These are phyloP conservation scores for Trypethelium eluteriae DNA, from an alignment of 495 filamentous ascomycete genomes.

Conservation along the genomic window DNA sequence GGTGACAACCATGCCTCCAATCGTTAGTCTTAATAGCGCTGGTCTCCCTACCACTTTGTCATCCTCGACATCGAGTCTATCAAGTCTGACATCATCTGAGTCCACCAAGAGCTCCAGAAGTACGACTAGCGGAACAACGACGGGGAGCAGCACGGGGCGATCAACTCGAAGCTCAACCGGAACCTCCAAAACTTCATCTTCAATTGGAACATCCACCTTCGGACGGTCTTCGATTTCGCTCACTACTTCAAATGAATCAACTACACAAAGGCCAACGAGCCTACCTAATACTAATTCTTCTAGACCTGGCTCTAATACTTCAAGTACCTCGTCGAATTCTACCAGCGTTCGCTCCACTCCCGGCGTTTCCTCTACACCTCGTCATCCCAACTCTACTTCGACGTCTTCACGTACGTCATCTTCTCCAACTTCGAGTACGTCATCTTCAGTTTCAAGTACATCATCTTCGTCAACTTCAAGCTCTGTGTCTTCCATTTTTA, in stretches of 20 bases:
- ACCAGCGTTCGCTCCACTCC: background rate
- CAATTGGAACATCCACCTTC: background rate
- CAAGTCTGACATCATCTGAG: background rate
- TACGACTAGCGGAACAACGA: background rate
- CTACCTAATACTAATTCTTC: slow-evolving; percentile 3
- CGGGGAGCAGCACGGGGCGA: background rate
- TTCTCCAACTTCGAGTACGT: background rate
- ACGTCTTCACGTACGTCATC: background rate
- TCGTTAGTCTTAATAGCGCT: slow-evolving; percentile 2
- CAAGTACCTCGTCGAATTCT: background rate
- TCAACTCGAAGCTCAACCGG: background rate
- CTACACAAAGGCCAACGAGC: background rate
- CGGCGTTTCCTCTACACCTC: background rate
- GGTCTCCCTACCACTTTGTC: slow-evolving; percentile 1
- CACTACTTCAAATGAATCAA: background rate
- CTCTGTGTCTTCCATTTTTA: background rate
- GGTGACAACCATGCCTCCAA: background rate
- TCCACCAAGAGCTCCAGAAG: background rate
- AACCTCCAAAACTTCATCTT: background rate
- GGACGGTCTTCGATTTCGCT: background rate
- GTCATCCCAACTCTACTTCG: background rate
- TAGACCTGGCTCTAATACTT: background rate
- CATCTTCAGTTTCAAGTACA: background rate
- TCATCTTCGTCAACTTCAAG: background rate
- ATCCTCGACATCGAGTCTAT: background rate